Evolutionary conservation across 306 rosid genomes (phyloP), one percentile per base, ranked within the genome.

Genomic region (Chamaecrista fasciculata): DNA sequence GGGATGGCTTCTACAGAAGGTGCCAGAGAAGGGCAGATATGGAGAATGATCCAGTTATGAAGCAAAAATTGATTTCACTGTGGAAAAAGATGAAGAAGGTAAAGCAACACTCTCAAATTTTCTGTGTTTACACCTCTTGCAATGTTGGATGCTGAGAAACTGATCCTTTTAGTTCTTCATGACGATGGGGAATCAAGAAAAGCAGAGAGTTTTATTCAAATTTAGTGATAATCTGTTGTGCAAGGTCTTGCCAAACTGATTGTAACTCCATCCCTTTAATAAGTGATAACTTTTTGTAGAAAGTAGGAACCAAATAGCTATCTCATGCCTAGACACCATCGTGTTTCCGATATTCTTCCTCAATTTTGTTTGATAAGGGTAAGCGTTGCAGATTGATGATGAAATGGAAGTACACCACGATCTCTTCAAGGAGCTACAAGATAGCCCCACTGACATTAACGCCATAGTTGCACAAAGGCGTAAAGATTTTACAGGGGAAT

Each of bases 341-440:
- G 76, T 81, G 71, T 77, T 87, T 79, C 80, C 78, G 89, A 71
- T 73, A 50, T 72, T 61, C 80, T 73, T 67, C 71, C 55, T 59
- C 39, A 8, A 68, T 73, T 78, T 50, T 83, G 49, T 75, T 80
- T 87, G 85, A 84, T 83, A 71, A 70, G 80, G 85, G 64, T 86
- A 80, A 84, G 84, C 74, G 71, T 88, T 93, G 89, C 96, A 90
- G 97, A 93, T 93, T n/a, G n/a, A n/a, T n/a, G n/a, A n/a, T n/a
- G n/a, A n/a, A n/a, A n/a, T n/a, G n/a, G n/a, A n/a, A n/a, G n/a
- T n/a, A n/a, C n/a, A n/a, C n/a, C n/a, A n/a, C n/a, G n/a, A n/a
- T n/a, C n/a, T n/a, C n/a, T n/a, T n/a, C n/a, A n/a, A n/a, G n/a
- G n/a, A n/a, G n/a, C n/a, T n/a, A n/a, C n/a, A n/a, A n/a, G n/a